These are phyloP conservation scores for Arabis alpina DNA, from an alignment of 345 rosid genomes.

Conservation along the genomic window DNA sequence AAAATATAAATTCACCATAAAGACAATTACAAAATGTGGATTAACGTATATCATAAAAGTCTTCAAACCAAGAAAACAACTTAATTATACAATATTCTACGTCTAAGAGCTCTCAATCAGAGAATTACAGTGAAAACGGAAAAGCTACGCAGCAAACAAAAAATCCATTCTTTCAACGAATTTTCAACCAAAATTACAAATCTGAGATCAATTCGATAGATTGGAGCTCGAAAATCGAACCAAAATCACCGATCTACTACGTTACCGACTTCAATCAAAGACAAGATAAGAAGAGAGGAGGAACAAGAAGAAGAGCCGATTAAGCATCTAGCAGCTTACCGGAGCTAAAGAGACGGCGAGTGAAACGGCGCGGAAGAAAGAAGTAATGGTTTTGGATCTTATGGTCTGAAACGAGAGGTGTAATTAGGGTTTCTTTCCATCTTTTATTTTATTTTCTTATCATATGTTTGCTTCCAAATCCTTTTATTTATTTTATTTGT, in stretches of 20 bases:
- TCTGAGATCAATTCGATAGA: background rate
- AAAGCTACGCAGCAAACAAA: background rate
- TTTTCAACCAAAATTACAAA: slow-evolving; percentile 14
- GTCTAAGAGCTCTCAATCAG: background rate
- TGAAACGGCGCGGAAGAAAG: slow-evolving; percentile 31
- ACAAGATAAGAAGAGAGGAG: background rate
- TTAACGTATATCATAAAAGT: background rate
- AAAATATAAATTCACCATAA: background rate
- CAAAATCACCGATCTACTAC: slow-evolving; percentile 17
- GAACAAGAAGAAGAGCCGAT: background rate
- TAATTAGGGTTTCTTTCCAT: slow-evolving; percentile 36
- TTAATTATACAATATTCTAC: background rate
- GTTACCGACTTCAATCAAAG: background rate
- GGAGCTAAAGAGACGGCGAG: slow-evolving; percentile 16
- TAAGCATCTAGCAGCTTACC: slow-evolving; percentile 15
- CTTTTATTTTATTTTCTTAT: slow-evolving; percentile 7
- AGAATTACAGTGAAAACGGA: too few relatives aligned
- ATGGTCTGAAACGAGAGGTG: slow-evolving; percentile 25
- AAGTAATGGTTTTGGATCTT: slow-evolving; percentile 18
- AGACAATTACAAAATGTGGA: too few relatives aligned
- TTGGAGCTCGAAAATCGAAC: background rate
- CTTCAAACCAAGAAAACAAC: slow-evolving; percentile 2
- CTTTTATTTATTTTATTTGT: background rate
- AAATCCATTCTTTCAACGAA: too few relatives aligned
- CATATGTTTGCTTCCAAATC: slow-evolving; percentile 8